phyloP scores from a whole-genome alignment of 2,329 filamentous ascomycete species.

The Colletotrichum orbiculare region DNA sequence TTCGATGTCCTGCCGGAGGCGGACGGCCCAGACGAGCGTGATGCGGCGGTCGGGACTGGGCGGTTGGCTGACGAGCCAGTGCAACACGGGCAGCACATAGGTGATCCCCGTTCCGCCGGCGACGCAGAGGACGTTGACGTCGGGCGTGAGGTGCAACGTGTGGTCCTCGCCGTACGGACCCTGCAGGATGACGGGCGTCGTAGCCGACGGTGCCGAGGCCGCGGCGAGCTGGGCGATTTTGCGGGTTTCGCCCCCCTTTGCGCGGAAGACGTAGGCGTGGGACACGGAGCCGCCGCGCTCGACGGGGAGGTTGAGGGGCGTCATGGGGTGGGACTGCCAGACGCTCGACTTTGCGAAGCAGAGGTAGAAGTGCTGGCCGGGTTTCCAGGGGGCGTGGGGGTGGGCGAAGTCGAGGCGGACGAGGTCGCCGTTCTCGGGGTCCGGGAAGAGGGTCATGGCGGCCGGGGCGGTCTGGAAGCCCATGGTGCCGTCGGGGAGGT shows the following conservation, averaged over 20 bases:
- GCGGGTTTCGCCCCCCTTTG: conserved; percentile 69
- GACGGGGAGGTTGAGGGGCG: conserved; percentile 66
- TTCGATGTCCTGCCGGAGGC: conserved; percentile 46
- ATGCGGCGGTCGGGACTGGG: conserved; percentile 47
- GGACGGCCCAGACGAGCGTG: conserved; percentile 70
- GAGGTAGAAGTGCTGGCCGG: conserved; percentile 79
- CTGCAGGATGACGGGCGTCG: conserved; percentile 68
- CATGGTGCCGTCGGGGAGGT: conserved; percentile 56
- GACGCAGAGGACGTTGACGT: conserved; percentile 53
- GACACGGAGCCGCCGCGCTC: conserved; percentile 52
- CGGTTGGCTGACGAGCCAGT: conserved; percentile 4
- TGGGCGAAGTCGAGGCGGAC: conserved; percentile 75
- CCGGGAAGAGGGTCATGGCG: conserved; percentile 62
- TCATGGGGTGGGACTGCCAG: conserved; percentile 81
- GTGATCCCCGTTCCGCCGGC: conserved; percentile 55
- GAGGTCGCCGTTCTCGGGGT: conserved; percentile 68
- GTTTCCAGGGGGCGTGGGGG: conserved; percentile 68
- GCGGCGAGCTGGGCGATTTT: conserved; percentile 60
- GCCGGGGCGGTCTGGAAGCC: conserved; percentile 68
- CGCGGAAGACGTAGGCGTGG: conserved; percentile 68
- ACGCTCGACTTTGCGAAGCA: conserved; percentile 74
- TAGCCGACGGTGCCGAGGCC: conserved; percentile 36
- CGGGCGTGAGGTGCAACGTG: conserved; percentile 52
- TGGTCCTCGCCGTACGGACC: conserved; percentile 70
- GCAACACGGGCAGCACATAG: conserved; percentile 56